These are phyloP conservation scores for Hygrocybe punicea DNA, from an alignment of 768 basidiomycete genomes.

Conservation along the genomic window DNA sequence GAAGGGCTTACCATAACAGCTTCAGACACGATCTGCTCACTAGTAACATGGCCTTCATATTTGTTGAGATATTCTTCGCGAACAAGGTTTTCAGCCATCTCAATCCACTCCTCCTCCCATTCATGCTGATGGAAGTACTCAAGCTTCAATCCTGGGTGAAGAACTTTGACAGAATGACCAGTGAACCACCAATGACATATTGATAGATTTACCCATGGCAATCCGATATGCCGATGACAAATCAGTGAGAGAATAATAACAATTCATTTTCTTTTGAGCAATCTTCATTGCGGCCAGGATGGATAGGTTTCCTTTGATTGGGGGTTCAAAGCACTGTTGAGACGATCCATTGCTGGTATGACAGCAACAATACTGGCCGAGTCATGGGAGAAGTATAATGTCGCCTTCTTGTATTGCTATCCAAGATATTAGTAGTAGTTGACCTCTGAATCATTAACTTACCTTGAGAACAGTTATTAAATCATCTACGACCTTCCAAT, in stretches of 20 bases:
- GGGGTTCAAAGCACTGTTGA: slow-evolving; percentile 20
- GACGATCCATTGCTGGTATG: slow-evolving; percentile 34
- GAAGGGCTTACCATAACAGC: background rate
- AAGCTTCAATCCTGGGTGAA: slow-evolving; percentile 32
- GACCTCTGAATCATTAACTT: background rate
- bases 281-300: slow-evolving; percentile 24
- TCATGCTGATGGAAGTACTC: slow-evolving; percentile 23
- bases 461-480: slow-evolving; percentile 24
- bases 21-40: background rate
- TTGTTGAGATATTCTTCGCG: slow-evolving; percentile 13
- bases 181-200: background rate
- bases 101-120: slow-evolving; percentile 29
- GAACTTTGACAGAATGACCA: slow-evolving; percentile 15
- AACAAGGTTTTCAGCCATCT: slow-evolving; percentile 16
- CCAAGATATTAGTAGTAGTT: background rate
- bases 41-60: background rate
- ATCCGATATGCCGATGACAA: slow-evolving; percentile 31
- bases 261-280: slow-evolving; percentile 30
- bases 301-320: slow-evolving; percentile 4
- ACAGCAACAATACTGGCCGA: slow-evolving; percentile 23
- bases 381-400: slow-evolving; percentile 7
- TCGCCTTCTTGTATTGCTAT: slow-evolving; percentile 7
- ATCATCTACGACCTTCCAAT: slow-evolving; percentile 24
- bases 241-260: slow-evolving; percentile 35
- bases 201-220: slow-evolving; percentile 31